Percentiles rank a stretch among this genome's conserved stretches.
phyloP scores from a whole-genome alignment of 2,329 filamentous ascomycete species.

The Alternaria hordeiaustralica region DNA sequence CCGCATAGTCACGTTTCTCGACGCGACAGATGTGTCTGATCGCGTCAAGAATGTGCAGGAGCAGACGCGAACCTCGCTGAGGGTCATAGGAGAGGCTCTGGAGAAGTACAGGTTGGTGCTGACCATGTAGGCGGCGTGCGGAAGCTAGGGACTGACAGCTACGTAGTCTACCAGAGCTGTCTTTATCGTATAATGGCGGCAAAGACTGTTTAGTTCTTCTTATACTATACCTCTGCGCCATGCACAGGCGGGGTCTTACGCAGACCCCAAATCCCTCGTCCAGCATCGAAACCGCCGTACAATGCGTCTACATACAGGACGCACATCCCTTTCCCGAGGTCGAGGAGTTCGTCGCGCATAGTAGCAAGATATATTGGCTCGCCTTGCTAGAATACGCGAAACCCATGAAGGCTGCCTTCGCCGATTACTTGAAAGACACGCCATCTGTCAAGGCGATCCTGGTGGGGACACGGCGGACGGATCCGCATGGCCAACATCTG shows the following conservation, averaged over 20 bases:
- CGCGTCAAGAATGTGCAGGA: conserved; percentile 70
- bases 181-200: conserved; percentile 94
- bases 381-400: conserved; percentile 75
- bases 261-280: conserved; percentile 26
- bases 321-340: conserved; percentile 84
- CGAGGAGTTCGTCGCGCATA: conserved; percentile 77
- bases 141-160: conserved; percentile 24
- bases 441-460: conserved; percentile 77
- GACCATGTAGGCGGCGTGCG: conserved; percentile 1
- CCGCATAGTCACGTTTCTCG: conserved; percentile 71
- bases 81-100: conserved; percentile 77
- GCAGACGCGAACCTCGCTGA: conserved; percentile 75
- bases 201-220: conserved; percentile 97
- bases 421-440: conserved; percentile 72
- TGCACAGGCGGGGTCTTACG: conserved; percentile 51
- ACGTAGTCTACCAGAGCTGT: conserved; percentile 74
- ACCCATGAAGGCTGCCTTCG: conserved; percentile 82
- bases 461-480: conserved; percentile 86
- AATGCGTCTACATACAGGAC: conserved; percentile 88
- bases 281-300: conserved; percentile 58
- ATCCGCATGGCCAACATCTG: conserved; percentile 83
- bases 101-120: conserved; percentile 71
- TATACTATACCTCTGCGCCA: conserved; percentile 77
- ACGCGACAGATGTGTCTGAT: conserved; percentile 62
- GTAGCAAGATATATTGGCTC: conserved; percentile 74